Evolutionary conservation across 106 monocot genomes (phyloP), one percentile per base, ranked within the genome.

Genomic region (Posidonia australis): DNA sequence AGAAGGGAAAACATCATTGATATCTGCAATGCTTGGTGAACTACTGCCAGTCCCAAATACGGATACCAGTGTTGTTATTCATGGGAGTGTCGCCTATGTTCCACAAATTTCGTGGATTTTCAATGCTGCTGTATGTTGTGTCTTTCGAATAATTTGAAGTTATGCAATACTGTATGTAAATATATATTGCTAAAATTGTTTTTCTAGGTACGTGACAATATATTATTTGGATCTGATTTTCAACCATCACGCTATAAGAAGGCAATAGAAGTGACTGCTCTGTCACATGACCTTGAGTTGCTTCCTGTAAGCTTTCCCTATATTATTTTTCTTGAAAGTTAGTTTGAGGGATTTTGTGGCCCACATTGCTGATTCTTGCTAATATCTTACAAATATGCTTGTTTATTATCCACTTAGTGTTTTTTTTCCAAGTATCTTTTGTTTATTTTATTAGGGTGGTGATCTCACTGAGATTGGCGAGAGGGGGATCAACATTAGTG

Each of bases 31-130:
- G 96, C 84, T 98, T 58, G 90, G 96, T 32, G 96, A 98, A 81
- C 73, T 98, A 41, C 82, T 80, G 62, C 81, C 96, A 72, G 55
- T 67, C 18, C 32, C 67, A 51, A 80, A 72, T 67, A 67, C 90
- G 46, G 67, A 82, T 60, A 82, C 94, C 63, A 72, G 64, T 48
- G 90, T 98, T 47, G 64, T 49, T 47, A 70, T 90, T 69, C 74
- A 84, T 23, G 96, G 96, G 18, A 79, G 75, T 66, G 87, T 87
- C 77, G 87, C 96, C 10, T 98, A 98, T 81, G 96, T 98, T 66
- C 87, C 96, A 77, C 96, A 98, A 81, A 63, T 98, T 77, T 98
- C 96, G 27, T 98, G 96, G 96, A 98, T 98, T 53, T 98, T 98
- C 65, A 98, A 98, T 79, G 96, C 96, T 18, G 87, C 90, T 26